Percentiles rank a stretch among this genome's conserved stretches.
Evolutionary conservation across 768 basidiomycete genomes (phyloP).

Genomic region (Daedaleopsis sinensis): DNA sequence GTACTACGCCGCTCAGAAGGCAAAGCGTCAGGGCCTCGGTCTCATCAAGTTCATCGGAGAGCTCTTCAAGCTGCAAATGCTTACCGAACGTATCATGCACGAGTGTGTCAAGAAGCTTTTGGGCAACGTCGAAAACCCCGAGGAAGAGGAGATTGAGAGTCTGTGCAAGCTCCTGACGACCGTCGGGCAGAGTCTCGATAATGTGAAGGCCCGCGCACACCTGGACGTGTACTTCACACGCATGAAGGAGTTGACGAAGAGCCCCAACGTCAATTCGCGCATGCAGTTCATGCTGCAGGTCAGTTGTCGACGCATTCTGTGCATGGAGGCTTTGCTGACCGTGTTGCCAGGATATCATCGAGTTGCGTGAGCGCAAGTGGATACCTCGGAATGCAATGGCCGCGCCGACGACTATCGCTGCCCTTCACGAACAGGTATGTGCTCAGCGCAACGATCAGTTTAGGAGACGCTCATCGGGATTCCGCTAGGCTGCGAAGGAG

Average conservation of each 20-base stretch:
- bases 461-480: background rate
- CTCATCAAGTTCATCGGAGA: slow-evolving; percentile 98
- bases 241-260: slow-evolving; percentile 83
- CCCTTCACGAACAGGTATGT: slow-evolving; percentile 84
- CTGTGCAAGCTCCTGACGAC: slow-evolving; percentile 92
- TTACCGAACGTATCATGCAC: slow-evolving; percentile 98
- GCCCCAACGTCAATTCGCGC: slow-evolving; percentile 74
- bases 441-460: too few relatives aligned
- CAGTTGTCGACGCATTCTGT: slow-evolving; percentile 25
- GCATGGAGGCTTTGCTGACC: slow-evolving; percentile 10
- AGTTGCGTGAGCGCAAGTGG: slow-evolving; percentile 87
- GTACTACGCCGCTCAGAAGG: slow-evolving; percentile 94
- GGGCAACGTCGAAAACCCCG: slow-evolving; percentile 90
- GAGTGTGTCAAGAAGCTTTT: slow-evolving; percentile 97
- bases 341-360: slow-evolving; percentile 77
- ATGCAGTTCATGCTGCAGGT: slow-evolving; percentile 98
- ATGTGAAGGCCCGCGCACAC: slow-evolving; percentile 75
- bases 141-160: slow-evolving; percentile 97
- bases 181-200: slow-evolving; percentile 84
- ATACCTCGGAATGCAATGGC: slow-evolving; percentile 66
- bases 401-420: slow-evolving; percentile 86
- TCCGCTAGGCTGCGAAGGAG: slow-evolving; percentile 77
- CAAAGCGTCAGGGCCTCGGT: slow-evolving; percentile 95
- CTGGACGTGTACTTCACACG: slow-evolving; percentile 94
- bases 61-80: slow-evolving; percentile 98